Base-by-base conservation (phyloP, 2,329 filamentous ascomycete species). In the Chaetothyriales sp. region DNA sequence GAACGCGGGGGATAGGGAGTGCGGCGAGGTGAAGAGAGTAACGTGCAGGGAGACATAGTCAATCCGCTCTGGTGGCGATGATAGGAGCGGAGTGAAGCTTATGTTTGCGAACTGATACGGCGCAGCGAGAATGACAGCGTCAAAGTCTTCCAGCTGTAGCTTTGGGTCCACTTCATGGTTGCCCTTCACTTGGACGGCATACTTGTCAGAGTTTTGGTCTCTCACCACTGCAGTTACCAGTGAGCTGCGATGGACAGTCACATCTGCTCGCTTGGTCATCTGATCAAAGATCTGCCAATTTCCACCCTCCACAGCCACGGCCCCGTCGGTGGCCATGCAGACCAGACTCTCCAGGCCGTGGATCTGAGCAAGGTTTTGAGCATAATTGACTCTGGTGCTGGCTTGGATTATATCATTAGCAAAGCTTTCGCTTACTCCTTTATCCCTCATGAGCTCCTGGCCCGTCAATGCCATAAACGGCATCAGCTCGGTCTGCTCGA, bases 261-360 rank as follows among this genome's bases (percentile, higher is more conserved):
- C 81, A 2, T 75, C 70, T 1, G 86, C 83, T 0, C 73, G 69
- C 40, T 77, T 73, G 1, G 90, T 71, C 85, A 95, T 94, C 45
- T 75, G 71, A n/a, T 83, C 77, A 64, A 98, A 98, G 51, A 98
- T 95, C 61, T 80, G 82, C 89, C 89, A 97, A 66, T 97, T 98
- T 1, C 92, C 92, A 5, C 89, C 89, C 13, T 78, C 68, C 1
- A 97, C 77, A 18, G 84, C 74, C 65, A 89, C 80, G 0, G 89
- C 87, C 5, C 88, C 89, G 49, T 90, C 83, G 0, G 89, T 85
- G 1, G 89, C 86, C 81, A 97, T 87, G 44, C 89, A 90, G 1
- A 94, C 85, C 84, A 95, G 88, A 1, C 89, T 81, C 62, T 94
- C 88, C 1, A 98, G 70, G 0, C 88, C 92, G 62, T 97, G 89